Base-by-base conservation (phyloP, 2,329 filamentous ascomycete species). In the Ophiostoma angusticollis region DNA sequence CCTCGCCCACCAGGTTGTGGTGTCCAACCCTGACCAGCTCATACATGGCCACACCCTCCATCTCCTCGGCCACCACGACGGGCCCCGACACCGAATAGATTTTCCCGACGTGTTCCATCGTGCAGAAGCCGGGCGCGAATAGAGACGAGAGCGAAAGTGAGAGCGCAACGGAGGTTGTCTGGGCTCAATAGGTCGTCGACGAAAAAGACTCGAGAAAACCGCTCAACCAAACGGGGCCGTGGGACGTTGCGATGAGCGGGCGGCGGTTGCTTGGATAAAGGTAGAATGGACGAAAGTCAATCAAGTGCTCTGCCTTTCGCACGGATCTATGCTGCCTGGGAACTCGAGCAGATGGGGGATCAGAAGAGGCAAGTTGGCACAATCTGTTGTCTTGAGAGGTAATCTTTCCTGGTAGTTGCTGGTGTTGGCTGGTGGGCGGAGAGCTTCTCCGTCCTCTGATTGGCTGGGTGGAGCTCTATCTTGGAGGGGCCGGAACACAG, bases 1-100 rank as follows among this genome's bases (percentile, higher is more conserved):
- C 91, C 65, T 98, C 91, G 59, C 91, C 91, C 46, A 93, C 82
- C 44, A 98, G 78, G 58, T 81, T 76, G 57, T 94, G 85, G 58
- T 94, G 78, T 53, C 91, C 87, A 53, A 98, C 89, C 67, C 74
- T 82, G 60, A 93, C 86, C 68, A 98, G 72, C 68, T 98, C 91
- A 77, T 96, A 95, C 91, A 98, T 98, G 62, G 91, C 87, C 73
- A 91, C 91, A 62, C 91, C 91, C 58, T 89, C 85, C 87, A 98
- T 94, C 64, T 95, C 80, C 69, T 96, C 89, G 59, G 89, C 91
- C 52, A 98, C 75, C 54, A 98, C 80, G 70, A 98, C 91, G 57
- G 91, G 91, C 51, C 49, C 49, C 33, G 48, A 49, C 31, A 51
- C 45, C 42, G 49, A 51, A 45, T 51, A 51, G 40, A 51, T 48